Percentiles rank a stretch among this genome's conserved stretches.
Evolutionary conservation across 2,329 filamentous ascomycete species (phyloP).

Genomic region (Diaporthe australafricana): DNA sequence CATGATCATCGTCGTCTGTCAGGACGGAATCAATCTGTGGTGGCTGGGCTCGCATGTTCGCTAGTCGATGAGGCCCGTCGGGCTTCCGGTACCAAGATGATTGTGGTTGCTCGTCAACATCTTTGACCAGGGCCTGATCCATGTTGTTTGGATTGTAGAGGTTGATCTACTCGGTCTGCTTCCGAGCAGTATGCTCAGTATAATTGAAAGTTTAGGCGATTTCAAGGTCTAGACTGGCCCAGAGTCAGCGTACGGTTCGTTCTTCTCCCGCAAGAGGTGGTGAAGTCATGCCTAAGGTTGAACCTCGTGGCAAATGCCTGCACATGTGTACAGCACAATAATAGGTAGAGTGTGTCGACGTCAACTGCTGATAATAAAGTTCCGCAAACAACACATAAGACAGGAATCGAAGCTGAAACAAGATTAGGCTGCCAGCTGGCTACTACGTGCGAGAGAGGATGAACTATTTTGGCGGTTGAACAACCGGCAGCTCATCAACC

Average conservation of each 20-base stretch:
- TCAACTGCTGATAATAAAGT: neutral
- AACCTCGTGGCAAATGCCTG: neutral
- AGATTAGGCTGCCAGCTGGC: constrained; percentile 2
- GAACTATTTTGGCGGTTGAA: neutral
- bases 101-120: neutral
- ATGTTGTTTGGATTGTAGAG: neutral
- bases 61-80: neutral
- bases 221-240: constrained; percentile 7
- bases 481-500: too few relatives aligned
- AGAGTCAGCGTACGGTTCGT: neutral
- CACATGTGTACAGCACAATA: neutral
- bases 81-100: constrained; percentile 27
- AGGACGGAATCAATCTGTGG: neutral
- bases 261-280: neutral
- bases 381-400: constrained; percentile 19
- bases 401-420: constrained; percentile 21
- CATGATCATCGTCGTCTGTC: constrained; percentile 6
- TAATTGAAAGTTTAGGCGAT: constrained; percentile 3
- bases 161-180: neutral
- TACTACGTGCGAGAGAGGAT: neutral
- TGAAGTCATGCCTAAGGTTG: neutral
- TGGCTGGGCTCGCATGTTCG: neutral
- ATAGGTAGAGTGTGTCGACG: neutral
- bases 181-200: neutral
- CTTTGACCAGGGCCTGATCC: neutral